Evolutionary conservation across 352 stramenopile genomes (phyloP).

Genomic region (Detonula confervacea): DNA sequence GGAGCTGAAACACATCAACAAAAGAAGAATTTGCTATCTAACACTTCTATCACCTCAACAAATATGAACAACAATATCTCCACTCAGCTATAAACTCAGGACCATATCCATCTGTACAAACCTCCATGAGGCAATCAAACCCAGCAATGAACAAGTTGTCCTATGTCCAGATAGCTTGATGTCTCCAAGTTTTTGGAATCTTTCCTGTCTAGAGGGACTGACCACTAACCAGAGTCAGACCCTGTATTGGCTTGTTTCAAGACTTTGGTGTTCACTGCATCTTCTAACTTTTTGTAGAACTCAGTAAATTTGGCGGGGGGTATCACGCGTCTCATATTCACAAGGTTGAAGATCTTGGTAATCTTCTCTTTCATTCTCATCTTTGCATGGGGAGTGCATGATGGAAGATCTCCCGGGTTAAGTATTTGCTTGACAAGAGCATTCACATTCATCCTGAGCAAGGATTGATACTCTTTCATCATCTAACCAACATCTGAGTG

Average conservation of each 20-base stretch:
- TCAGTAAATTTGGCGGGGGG: not conserved
- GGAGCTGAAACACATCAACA: not conserved
- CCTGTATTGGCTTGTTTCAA: not conserved
- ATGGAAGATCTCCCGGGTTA: not conserved
- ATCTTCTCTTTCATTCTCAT: slow-evolving; percentile 4
- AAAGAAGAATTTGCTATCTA: not conserved
- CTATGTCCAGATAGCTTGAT: not conserved
- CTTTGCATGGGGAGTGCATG: not conserved
- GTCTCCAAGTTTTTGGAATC: slow-evolving; percentile 6
- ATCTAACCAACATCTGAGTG: not conserved
- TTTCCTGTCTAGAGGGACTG: not conserved
- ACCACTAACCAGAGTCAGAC: not conserved
- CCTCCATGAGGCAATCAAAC: not conserved
- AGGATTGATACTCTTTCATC: not conserved
- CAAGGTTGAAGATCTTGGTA: not conserved
- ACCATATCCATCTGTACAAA: not conserved
- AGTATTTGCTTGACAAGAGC: not conserved
- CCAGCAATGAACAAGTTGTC: not conserved
- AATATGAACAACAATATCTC: not conserved
- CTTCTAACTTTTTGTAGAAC: not conserved
- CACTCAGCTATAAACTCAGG: not conserved
- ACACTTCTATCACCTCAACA: not conserved
- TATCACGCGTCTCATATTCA: not conserved
- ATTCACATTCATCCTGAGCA: not conserved
- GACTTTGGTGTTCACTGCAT: not conserved